Evolutionary conservation across 164 flowering plant genomes (phyloP).

Genomic region (Piper longum): DNA sequence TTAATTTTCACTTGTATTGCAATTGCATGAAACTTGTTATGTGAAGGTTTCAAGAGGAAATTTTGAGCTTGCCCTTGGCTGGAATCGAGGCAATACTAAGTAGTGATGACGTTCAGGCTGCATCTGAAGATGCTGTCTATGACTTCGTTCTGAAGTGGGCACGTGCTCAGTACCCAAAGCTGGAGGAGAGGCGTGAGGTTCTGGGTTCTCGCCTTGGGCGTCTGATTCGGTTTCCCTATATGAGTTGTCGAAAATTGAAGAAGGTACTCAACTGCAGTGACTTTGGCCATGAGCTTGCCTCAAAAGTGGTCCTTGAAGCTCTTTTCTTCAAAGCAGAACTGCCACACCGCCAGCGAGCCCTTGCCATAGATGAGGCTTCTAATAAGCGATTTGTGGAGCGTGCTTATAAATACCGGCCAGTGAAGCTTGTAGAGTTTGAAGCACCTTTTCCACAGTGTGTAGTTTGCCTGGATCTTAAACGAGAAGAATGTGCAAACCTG

Average conservation of each 20-base stretch:
- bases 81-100: conserved; percentile 78
- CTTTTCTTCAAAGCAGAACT: conserved; percentile 89
- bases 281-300: conserved; percentile 63
- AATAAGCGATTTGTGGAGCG: conserved; percentile 67
- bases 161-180: conserved; percentile 41
- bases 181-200: conserved; percentile 74
- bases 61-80: conserved; percentile 64
- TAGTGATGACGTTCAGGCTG: conserved; percentile 85
- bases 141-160: conserved; percentile 91
- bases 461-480: conserved; percentile 75
- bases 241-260: conserved; percentile 74
- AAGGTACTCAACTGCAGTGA: conserved; percentile 75
- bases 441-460: conserved; percentile 78
- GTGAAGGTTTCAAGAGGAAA: conserved; percentile 72
- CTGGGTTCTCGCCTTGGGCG: conserved; percentile 50
- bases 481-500: conserved; percentile 63
- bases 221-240: conserved; percentile 76
- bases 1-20: not conserved
- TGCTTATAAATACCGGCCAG: conserved; percentile 92
- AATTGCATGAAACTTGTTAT: too few relatives aligned
- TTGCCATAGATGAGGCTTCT: conserved; percentile 10
- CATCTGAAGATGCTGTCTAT: conserved; percentile 90
- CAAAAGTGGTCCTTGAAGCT: conserved; percentile 81
- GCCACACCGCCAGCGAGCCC: conserved; percentile 32
- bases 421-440: conserved; percentile 90